Evolutionary conservation across 129 eudicot species (phyloP), one percentile per base, ranked within the genome.

Genomic region (Arctium minus): DNA sequence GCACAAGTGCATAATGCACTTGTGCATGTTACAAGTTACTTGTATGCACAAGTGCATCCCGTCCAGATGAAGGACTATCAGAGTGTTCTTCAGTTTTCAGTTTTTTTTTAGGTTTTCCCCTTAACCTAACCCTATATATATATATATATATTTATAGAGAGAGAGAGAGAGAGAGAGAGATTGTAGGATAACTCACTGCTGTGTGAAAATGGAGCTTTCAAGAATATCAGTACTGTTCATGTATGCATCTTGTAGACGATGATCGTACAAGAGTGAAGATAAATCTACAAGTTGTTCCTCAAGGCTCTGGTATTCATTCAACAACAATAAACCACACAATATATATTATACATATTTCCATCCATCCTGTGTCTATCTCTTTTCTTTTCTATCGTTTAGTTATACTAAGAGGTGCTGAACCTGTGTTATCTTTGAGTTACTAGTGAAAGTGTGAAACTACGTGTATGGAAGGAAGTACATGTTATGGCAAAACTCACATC

Each of bases 241-340:
- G 83, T 96, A 87, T 38, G 99, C 99, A 17, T 92, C 99, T 83
- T 92, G 94, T 76, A 96, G 83, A 17, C 92, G 90, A 72, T 96
- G 98, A 83, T 96, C 99, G 44, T 93, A 96, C 75, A 96, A 82
- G 27, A 96, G 85, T 56, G 99, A 87, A 75, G 99, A 92, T 64
- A 96, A 82, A 81, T 90, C 99, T 70, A 96, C 99, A 17, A 96
- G 98, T 88, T 96, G 97, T 86, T 96, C 98, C 83, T 96, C 99
- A 33, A 96, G 96, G 83, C 85, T 81, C 99, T 96, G 94, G 75
- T 56, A 70, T 79, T 79, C 50, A 79, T 73, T 9, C 69, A 73
- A 48, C 68, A 60, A 60, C 68, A 60, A 60, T 60, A 60, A 60
- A 60, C 68, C 68, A 50, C 77, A 76, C 27, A 22, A 22, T 22